Conservation (phyloP, 257 asterid species). For the Petrea volubilis region DNA sequence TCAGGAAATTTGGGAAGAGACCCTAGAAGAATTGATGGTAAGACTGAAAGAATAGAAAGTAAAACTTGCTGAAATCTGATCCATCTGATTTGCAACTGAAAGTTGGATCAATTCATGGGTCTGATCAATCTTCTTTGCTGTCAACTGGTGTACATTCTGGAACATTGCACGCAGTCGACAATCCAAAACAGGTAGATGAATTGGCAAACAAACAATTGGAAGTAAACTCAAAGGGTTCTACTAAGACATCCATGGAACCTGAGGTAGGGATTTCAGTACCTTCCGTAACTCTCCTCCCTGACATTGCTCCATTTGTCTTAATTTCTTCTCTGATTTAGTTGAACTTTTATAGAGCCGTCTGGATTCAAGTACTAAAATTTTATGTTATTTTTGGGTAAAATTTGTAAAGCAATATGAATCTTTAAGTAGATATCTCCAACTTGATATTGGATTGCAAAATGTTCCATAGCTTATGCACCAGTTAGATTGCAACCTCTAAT, state of each 20-base stretch:
- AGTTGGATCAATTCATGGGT: constrained; percentile 45
- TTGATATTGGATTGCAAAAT: background rate
- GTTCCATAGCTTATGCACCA: background rate
- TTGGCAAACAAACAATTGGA: constrained; percentile 55
- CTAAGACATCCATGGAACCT: constrained; percentile 59
- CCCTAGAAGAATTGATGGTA: constrained; percentile 66
- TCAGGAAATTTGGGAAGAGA: constrained; percentile 59
- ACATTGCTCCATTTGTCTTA: constrained; percentile 1
- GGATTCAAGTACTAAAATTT: background rate
- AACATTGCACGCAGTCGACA: constrained; percentile 48
- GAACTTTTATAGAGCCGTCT: constrained; percentile 7
- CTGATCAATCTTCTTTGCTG: constrained; percentile 53
- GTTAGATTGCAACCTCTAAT: background rate
- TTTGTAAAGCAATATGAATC: background rate
- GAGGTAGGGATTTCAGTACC: constrained; percentile 61
- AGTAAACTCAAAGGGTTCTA: constrained; percentile 54
- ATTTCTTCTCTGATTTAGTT: background rate
- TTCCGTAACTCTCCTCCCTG: background rate
- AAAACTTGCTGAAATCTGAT: constrained; percentile 48
- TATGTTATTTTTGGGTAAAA: background rate
- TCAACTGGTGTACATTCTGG: constrained; percentile 47
- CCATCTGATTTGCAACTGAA: constrained; percentile 44
- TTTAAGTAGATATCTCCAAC: background rate
- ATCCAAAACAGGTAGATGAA: constrained; percentile 66
- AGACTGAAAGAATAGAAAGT: constrained; percentile 44